Evolutionary conservation across 1,284 basidiomycete species (phyloP).

Genomic region (Boletus subluridellus): DNA sequence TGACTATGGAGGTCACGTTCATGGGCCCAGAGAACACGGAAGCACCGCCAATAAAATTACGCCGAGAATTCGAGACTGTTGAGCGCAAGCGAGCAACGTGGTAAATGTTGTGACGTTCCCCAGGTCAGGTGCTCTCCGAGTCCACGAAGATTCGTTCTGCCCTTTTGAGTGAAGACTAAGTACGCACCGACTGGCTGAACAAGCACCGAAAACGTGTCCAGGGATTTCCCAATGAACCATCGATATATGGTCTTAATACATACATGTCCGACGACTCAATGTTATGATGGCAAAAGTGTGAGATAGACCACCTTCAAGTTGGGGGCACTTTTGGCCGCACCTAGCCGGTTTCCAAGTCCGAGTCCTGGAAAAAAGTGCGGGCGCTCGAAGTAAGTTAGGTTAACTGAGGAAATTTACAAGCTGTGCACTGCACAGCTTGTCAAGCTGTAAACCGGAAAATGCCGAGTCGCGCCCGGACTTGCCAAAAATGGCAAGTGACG

Average conservation of each 20-base stretch:
- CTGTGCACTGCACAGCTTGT: too few relatives aligned
- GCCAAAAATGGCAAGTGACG: too few relatives aligned
- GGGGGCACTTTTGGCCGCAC: too few relatives aligned
- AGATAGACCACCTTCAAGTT: too few relatives aligned
- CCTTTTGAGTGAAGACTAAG: background rate
- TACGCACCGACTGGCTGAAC: background rate
- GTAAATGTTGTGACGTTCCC: background rate
- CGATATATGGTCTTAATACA: background rate
- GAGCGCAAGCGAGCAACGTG: background rate
- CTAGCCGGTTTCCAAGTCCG: too few relatives aligned
- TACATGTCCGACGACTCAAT: background rate
- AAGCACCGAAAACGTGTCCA: background rate
- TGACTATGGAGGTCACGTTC: background rate
- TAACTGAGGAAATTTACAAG: accelerated
- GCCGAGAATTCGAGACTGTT: background rate
- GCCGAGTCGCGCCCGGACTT: too few relatives aligned
- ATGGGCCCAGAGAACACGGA: background rate
- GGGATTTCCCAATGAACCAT: background rate
- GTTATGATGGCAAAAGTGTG: too few relatives aligned
- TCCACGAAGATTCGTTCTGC: background rate
- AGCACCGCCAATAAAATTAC: background rate
- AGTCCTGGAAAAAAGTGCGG: too few relatives aligned
- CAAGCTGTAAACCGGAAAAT: too few relatives aligned
- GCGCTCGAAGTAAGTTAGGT: too few relatives aligned
- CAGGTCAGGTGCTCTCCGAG: background rate